Evolutionary conservation across 176 grass and related monocot species (phyloP), one percentile per base, ranked within the genome.

Genomic region (Avena sativa): DNA sequence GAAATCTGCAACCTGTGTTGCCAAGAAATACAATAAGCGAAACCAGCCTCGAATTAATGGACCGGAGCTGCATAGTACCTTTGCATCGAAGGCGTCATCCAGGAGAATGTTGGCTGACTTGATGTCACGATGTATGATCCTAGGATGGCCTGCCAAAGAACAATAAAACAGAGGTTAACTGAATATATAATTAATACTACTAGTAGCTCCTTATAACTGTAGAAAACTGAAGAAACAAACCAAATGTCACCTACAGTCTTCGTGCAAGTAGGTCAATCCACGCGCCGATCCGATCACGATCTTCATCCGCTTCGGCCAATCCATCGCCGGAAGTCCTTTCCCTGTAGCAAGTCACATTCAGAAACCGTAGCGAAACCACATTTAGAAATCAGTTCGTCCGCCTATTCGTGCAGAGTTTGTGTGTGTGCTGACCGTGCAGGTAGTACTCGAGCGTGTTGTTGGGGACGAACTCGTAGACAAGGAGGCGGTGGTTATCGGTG

Each of bases 41-140:
- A 7, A 63, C 67, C 15, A 46, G 79, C 32, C 32, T 34, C 32
- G 12, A 61, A 80, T 21, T 43, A 43, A 43, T 6, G 40, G 5
- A 66, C 4, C n/a, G n/a, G 70, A 43, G 14, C n/a, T 23, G 25
- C 25, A 28, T 43, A 43, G 40, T 36, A 90, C 96, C 91, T 95
- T 92, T 38, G 93, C 89, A 28, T 98, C 96, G 81, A 95, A 98
- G 50, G 86, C 87, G 57, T 92, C 83, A 83, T 98, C 96, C 74
- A 98, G 79, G 17, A 98, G 96, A 56, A 96, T 98, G 87, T 98
- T 96, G 52, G 92, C 90, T 15, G 93, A 96, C 79, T 98, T 98
- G 86, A 98, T 98, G 83, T 98, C 96, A 71, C 96, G 88, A 49
- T 98, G 96, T 47, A 98, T 95, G 79, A 98, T 95, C 90, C 94